Evolutionary conservation across 2,329 filamentous ascomycete species (phyloP).

Genomic region (Fusarium incarnatum): DNA sequence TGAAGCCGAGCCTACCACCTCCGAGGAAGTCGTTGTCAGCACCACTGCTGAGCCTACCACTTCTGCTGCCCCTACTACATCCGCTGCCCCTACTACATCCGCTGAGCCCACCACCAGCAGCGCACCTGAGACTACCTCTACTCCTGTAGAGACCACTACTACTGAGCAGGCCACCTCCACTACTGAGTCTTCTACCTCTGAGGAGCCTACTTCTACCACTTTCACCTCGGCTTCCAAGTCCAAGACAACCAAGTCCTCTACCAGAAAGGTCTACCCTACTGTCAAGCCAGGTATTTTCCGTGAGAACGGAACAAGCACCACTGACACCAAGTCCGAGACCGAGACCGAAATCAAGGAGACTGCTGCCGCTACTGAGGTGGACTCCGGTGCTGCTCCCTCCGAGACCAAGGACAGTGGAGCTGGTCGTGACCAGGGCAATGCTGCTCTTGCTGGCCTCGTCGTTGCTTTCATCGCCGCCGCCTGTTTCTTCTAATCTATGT

Average conservation of each 20-base stretch:
- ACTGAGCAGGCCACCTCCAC: constrained; percentile 14
- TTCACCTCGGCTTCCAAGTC: constrained; percentile 41
- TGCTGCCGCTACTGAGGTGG: constrained; percentile 41
- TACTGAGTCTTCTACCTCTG: constrained; percentile 21
- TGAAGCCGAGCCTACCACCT: constrained; percentile 31
- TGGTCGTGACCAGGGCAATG: constrained; percentile 61
- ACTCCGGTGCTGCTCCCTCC: constrained; percentile 48
- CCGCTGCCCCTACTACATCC: constrained; percentile 31
- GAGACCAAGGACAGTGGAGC: constrained; percentile 59
- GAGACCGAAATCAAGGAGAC: constrained; percentile 26
- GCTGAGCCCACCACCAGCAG: constrained; percentile 27
- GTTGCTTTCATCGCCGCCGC: constrained; percentile 67
- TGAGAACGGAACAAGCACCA: constrained; percentile 59
- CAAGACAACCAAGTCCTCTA: constrained; percentile 36
- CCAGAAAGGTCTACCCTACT: constrained; percentile 33
- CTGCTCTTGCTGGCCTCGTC: constrained; percentile 65
- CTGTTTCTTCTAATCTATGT: constrained; percentile 57
- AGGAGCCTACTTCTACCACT: constrained; percentile 42
- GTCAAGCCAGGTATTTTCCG: constrained; percentile 64
- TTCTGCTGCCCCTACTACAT: constrained; percentile 31
- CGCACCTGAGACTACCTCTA: constrained; percentile 20
- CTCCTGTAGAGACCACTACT: constrained; percentile 27
- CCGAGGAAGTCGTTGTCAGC: constrained; percentile 20
- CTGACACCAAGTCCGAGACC: constrained; percentile 21
- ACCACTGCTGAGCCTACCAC: constrained; percentile 40